Base-by-base conservation (phyloP, 2,329 filamentous ascomycete genomes). In the Penicillium sp. region DNA sequence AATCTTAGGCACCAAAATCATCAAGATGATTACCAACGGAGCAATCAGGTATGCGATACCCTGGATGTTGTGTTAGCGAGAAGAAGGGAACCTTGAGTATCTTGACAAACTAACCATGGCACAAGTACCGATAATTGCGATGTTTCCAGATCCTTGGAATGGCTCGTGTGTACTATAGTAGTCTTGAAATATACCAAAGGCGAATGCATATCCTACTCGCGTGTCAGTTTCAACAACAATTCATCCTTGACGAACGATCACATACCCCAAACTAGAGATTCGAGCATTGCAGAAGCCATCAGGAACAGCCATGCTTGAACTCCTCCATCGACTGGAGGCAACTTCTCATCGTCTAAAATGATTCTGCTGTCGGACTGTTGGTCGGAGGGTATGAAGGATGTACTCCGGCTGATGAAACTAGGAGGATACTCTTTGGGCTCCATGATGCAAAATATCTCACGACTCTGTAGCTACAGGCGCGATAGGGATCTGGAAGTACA, bases 151-250 rank as follows among this genome's bases (percentile, higher is more conserved):
- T 23, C 64, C 64, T 50, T 69, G 60, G 54, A 90, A 90, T 1
- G 84, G 82, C 5, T 79, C 78, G 57, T 86, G 79, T 1, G 77
- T 81, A 36, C 78, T 81, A 69, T 90, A 90, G 70, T 88, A 87
- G 50, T 87, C 81, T 63, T 90, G 86, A 66, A 91, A 90, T 25
- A 91, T 80, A 43, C 87, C 88, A 68, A 87, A 91, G 0, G 85
- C 81, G 55, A 86, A 86, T 0, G 86, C 84, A 55, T 90, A 89
- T 2, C 87, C 86, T 88, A 40, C 11, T 15, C 21, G 3, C 38
- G 3, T 16, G 33, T 60, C 25, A 48, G 33, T n/a, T 23, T 38
- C 46, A 41, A 33, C 36, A 34, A 25, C 9, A 48, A 36, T 36
- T 11, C 3, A 23, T 34, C 15, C 23, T n/a, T 10, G 21, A 16